A percentile compares a stretch with the other conserved stretches of the same genome.
Conservation (phyloP, 1,139 yeast genomes). For the Saccharomyces hybrid region DNA sequence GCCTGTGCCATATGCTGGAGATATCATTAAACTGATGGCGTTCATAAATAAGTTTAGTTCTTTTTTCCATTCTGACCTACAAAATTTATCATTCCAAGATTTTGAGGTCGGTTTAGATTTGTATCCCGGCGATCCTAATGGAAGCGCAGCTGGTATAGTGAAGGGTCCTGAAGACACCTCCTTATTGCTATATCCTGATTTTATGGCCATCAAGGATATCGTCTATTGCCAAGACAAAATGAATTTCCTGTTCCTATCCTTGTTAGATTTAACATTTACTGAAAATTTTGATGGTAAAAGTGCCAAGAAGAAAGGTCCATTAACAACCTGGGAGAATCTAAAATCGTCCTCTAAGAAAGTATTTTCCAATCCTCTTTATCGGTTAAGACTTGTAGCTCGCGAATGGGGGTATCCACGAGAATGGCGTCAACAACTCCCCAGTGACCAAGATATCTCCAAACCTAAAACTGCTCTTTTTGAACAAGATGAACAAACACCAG, state of each 20-base stretch:
- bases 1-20: constrained; percentile 41
- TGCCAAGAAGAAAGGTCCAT: constrained; percentile 27
- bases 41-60: constrained; percentile 40
- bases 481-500: constrained; percentile 21
- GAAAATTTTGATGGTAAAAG: constrained; percentile 21
- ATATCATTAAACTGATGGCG: constrained; percentile 38
- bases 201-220: constrained; percentile 23
- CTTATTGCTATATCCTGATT: constrained; percentile 22
- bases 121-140: constrained; percentile 20
- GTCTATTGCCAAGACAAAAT: constrained; percentile 27
- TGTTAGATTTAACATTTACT: constrained; percentile 23
- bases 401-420: constrained; percentile 39
- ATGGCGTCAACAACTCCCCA: constrained; percentile 33
- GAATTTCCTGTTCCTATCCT: constrained; percentile 25
- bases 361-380: constrained; percentile 36
- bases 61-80: constrained; percentile 31
- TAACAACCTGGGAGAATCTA: constrained; percentile 12
- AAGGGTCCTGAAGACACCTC: constrained; percentile 7
- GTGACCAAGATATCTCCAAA: constrained; percentile 10
- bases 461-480: constrained; percentile 19
- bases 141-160: constrained; percentile 9
- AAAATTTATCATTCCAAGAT: constrained; percentile 41
- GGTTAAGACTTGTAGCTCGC: constrained; percentile 34
- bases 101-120: constrained; percentile 45
- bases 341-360: constrained; percentile 15